Evolutionary conservation across 1,284 basidiomycete species (phyloP).

Genomic region (Puccinia novopanici): DNA sequence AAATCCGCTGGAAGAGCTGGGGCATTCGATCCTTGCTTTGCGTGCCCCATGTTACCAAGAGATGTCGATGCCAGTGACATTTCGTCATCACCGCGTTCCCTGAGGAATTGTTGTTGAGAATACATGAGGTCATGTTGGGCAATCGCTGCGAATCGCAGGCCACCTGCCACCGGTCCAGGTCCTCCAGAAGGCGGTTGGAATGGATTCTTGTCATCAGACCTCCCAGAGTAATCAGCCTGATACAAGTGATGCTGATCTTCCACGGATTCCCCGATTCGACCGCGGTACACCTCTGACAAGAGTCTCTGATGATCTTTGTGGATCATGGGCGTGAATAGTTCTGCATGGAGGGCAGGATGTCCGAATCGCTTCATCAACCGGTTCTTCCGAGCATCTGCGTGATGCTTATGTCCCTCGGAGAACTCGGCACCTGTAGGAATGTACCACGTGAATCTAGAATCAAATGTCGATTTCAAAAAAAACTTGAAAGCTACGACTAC

Average conservation of each 20-base stretch:
- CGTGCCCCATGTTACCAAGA: constrained; percentile 23
- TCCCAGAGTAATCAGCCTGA: constrained; percentile 63
- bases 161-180: constrained; percentile 66
- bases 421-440: constrained; percentile 72
- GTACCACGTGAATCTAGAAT: constrained; percentile 71
- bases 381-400: constrained; percentile 70
- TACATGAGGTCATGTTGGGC: constrained; percentile 59
- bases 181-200: constrained; percentile 69
- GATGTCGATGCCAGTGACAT: constrained; percentile 52
- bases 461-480: constrained; percentile 71
- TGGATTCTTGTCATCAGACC: constrained; percentile 69
- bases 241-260: constrained; percentile 40
- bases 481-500: constrained; percentile 69
- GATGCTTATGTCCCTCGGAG: constrained; percentile 70
- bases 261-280: constrained; percentile 55
- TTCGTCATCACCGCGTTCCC: constrained; percentile 56
- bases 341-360: constrained; percentile 75
- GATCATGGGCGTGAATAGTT: constrained; percentile 82
- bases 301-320: constrained; percentile 80
- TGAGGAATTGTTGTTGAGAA: constrained; percentile 56
- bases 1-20: background rate
- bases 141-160: constrained; percentile 58
- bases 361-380: constrained; percentile 80
- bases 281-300: constrained; percentile 63
- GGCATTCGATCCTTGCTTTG: background rate